Base-by-base conservation (phyloP, 306 rosid species). In the Aeschynomene evenia region DNA sequence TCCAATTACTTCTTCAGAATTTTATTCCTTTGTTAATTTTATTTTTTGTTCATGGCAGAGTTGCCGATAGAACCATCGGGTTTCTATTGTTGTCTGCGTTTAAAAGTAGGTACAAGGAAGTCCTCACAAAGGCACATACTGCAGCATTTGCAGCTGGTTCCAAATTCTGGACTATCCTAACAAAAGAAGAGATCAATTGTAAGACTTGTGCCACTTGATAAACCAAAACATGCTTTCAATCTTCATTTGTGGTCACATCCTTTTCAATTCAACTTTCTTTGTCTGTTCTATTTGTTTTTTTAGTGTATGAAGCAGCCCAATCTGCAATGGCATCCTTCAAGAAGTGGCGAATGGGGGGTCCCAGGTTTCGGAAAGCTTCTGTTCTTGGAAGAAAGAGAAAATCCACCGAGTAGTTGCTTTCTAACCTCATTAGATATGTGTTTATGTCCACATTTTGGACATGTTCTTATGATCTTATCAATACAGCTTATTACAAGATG, bases 271-370 rank as follows among this genome's bases (percentile, higher is more conserved):
- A 63, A 21, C 4, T n/a, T 45, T 45, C 57, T 29, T 45, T 65
- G 40, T 67, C 18, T 28, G 23, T 62, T 56, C 1, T 74, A 39
- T 31, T 80, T 21, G 50, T 19, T 70, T 43, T 16, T 81, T 75
- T 75, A 94, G 97, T 94, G 85, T 94, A 85, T 77, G 89, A 88
- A 83, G 86, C 96, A 58, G 98, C 96, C 79, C 97, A 90, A 61
- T 87, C 97, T 46, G 86, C 97, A 28, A 94, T 88, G 96, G 76
- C 89, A 61, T 92, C 92, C 77, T 88, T 91, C 68, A 94, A 85
- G 81, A 91, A 84, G 79, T 90, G 99, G 97, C 83, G 97, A 68
- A 84, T 84, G 74, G 97, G 99, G 10, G 99, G 97, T 2, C 86
- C 96, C n/a, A 85, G 97, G 78, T 88, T 90, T 66, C 92, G 85